Percentiles rank a stretch among this genome's conserved stretches.
phyloP scores from a whole-genome alignment of 2,329 filamentous ascomycete species.

The Diplodia seriata region DNA sequence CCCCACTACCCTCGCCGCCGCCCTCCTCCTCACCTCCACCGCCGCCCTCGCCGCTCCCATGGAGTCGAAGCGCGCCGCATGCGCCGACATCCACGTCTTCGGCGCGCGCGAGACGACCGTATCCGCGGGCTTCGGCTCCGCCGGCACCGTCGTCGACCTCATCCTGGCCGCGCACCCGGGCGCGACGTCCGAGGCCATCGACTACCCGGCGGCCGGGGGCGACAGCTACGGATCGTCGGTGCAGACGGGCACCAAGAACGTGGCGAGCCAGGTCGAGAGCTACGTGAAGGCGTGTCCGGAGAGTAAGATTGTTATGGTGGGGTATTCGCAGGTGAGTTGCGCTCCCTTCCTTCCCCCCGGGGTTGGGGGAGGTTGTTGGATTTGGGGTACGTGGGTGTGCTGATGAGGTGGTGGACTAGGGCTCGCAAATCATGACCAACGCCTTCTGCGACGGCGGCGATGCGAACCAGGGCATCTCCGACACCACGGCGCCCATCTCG shows the following conservation, averaged over 20 bases:
- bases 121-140: constrained; percentile 43
- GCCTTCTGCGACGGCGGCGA: constrained; percentile 24
- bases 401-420: background rate
- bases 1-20: constrained; percentile 35
- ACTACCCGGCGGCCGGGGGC: constrained; percentile 35
- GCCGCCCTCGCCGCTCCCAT: constrained; percentile 44
- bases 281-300: constrained; percentile 62
- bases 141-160: constrained; percentile 38
- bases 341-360: no score
- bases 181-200: constrained; percentile 15
- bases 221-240: constrained; percentile 37
- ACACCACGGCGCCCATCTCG: background rate
- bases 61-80: no score
- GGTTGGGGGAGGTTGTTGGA: no score
- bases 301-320: constrained; percentile 66
- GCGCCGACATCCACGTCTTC: constrained; percentile 25
- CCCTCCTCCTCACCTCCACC: constrained; percentile 41
- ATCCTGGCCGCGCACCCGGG: constrained; percentile 14
- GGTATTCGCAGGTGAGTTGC: constrained; percentile 68
- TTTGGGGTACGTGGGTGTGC: no score
- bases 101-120: constrained; percentile 21
- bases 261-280: background rate
- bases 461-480: constrained; percentile 1
- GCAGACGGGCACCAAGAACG: constrained; percentile 1
- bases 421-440: constrained; percentile 25